Conservation (phyloP, 2,329 filamentous ascomycete species). For the Lasiodiplodia theobromae region DNA sequence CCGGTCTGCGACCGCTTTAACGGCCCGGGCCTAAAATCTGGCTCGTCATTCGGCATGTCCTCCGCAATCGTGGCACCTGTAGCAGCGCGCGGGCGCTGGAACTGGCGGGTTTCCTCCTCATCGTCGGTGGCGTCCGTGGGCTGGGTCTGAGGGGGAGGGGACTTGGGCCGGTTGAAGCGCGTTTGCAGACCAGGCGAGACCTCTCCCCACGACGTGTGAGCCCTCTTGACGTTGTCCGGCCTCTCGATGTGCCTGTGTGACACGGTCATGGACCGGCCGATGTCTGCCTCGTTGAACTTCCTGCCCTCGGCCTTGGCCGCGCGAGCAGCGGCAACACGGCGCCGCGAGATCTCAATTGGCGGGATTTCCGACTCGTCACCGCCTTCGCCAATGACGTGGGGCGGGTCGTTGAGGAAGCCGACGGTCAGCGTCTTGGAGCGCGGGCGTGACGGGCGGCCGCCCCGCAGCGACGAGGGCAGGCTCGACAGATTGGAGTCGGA, state of each 20-base stretch:
- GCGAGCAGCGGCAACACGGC: constrained; percentile 18
- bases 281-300: constrained; percentile 28
- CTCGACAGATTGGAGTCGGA: constrained; percentile 44
- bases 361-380: constrained; percentile 84
- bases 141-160: constrained; percentile 24
- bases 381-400: constrained; percentile 87
- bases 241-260: constrained; percentile 22
- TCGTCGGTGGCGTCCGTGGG: constrained; percentile 18
- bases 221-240: constrained; percentile 37
- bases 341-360: constrained; percentile 70
- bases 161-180: constrained; percentile 28
- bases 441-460: constrained; percentile 45
- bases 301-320: constrained; percentile 19
- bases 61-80: constrained; percentile 37
- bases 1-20: constrained; percentile 67
- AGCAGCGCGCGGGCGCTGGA: constrained; percentile 36
- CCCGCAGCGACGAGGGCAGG: constrained; percentile 41
- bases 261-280: constrained; percentile 26
- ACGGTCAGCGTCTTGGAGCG: constrained; percentile 75
- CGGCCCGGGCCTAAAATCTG: constrained; percentile 48
- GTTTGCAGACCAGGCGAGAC: constrained; percentile 46
- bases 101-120: constrained; percentile 15
- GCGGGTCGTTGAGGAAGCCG: constrained; percentile 73
- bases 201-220: constrained; percentile 44
- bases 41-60: constrained; percentile 41